These are phyloP conservation scores for Termitomyces sp. DNA, from an alignment of 768 basidiomycete genomes.

Conservation along the genomic window DNA sequence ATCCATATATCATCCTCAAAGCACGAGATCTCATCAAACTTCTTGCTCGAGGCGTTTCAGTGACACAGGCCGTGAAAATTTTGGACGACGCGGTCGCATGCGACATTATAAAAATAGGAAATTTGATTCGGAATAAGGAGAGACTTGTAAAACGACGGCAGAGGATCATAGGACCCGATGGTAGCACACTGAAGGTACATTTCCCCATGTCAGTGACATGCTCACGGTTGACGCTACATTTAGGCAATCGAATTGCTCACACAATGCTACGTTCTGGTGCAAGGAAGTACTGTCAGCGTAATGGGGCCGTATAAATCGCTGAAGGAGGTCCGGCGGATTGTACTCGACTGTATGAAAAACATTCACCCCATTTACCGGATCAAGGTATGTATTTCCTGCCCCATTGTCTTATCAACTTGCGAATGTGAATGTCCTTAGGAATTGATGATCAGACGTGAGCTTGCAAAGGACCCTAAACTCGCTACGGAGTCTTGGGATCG, in stretches of 20 bases:
- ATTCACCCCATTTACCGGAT: slow-evolving; percentile 99
- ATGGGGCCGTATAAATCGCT: slow-evolving; percentile 96
- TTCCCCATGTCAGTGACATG: not conserved
- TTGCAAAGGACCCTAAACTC: slow-evolving; percentile 96
- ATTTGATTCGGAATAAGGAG: slow-evolving; percentile 90
- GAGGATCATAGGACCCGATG: slow-evolving; percentile 95
- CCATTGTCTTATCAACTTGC: not conserved
- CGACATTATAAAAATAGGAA: slow-evolving; percentile 98
- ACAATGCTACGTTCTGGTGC: slow-evolving; percentile 94
- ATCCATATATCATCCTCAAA: slow-evolving; percentile 95
- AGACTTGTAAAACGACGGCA: slow-evolving; percentile 94
- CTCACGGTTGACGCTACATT: not conserved
- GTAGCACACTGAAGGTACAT: slow-evolving; percentile 90
- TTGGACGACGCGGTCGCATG: slow-evolving; percentile 87
- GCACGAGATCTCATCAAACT: slow-evolving; percentile 95
- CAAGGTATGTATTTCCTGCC: slow-evolving; percentile 49
- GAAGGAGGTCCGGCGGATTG: slow-evolving; percentile 93
- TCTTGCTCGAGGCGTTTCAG: slow-evolving; percentile 84
- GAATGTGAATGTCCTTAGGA: slow-evolving; percentile 46
- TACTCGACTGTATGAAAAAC: slow-evolving; percentile 99
- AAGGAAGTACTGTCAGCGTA: slow-evolving; percentile 96
- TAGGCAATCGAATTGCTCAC: slow-evolving; percentile 97
- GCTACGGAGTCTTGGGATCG: slow-evolving; percentile 95
- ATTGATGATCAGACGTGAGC: slow-evolving; percentile 95
- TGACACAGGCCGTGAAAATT: slow-evolving; percentile 83